Evolutionary conservation across 2,329 filamentous ascomycete species (phyloP).

Genomic region (Calonectria henricotiae): DNA sequence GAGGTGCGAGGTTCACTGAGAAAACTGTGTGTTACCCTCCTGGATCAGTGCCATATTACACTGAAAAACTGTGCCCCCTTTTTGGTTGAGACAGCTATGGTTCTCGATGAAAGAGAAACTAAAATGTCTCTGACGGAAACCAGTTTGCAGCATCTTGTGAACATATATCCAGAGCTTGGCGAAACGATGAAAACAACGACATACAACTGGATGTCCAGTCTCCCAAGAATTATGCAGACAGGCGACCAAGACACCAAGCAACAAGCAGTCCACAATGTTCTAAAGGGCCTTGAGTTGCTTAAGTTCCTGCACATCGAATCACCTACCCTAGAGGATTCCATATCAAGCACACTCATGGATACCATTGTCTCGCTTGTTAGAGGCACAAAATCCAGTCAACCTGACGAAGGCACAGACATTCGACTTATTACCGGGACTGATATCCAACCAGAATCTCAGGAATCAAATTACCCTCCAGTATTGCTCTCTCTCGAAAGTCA

Average conservation of each 20-base stretch:
- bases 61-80: slow-evolving; percentile 79
- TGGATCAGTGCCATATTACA: slow-evolving; percentile 85
- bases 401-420: slow-evolving; percentile 47
- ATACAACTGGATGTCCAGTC: slow-evolving; percentile 85
- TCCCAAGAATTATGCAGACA: slow-evolving; percentile 87
- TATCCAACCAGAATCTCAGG: slow-evolving; percentile 33
- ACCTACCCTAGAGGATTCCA: slow-evolving; percentile 76
- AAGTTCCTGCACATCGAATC: slow-evolving; percentile 76
- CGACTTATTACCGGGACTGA: slow-evolving; percentile 50
- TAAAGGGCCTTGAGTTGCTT: slow-evolving; percentile 79
- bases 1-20: slow-evolving; percentile 81
- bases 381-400: slow-evolving; percentile 42
- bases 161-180: slow-evolving; percentile 74
- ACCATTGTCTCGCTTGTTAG: slow-evolving; percentile 71
- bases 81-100: slow-evolving; percentile 86
- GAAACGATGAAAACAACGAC: slow-evolving; percentile 80
- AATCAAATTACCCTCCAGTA: slow-evolving; percentile 71
- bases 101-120: slow-evolving; percentile 72
- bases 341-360: slow-evolving; percentile 81
- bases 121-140: slow-evolving; percentile 61
- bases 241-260: slow-evolving; percentile 86
- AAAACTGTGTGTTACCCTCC: slow-evolving; percentile 79
- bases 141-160: slow-evolving; percentile 74
- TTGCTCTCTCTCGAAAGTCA: slow-evolving; percentile 79
- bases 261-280: slow-evolving; percentile 82